Evolutionary conservation across 306 rosid species (phyloP).

Genomic region (Rosa chinensis): DNA sequence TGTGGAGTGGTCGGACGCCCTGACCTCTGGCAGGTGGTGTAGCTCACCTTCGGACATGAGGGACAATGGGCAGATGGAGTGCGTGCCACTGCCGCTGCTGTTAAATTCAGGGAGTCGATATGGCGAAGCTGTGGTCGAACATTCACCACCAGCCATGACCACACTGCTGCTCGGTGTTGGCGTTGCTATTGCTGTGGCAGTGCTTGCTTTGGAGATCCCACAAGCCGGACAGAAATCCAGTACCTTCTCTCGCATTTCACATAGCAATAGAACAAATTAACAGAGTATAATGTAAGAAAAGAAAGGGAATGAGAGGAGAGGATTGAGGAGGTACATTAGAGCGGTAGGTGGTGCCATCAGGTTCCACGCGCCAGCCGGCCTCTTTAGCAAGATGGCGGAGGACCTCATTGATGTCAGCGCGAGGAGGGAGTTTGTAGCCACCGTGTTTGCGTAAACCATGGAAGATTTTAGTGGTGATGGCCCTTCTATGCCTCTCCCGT

Average conservation of each 20-base stretch:
- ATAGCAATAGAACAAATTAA: background rate
- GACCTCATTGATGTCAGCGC: slow-evolving; percentile 56
- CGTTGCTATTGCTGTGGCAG: background rate
- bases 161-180: slow-evolving; percentile 33
- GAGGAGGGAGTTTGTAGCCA: slow-evolving; percentile 43
- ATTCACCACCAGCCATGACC: slow-evolving; percentile 31
- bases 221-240: slow-evolving; percentile 40
- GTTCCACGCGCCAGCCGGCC: slow-evolving; percentile 49
- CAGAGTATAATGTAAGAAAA: background rate
- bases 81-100: background rate
- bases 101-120: background rate
- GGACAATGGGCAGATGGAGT: background rate
- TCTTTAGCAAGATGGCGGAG: slow-evolving; percentile 49
- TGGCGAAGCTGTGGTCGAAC: slow-evolving; percentile 42
- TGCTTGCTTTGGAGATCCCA: slow-evolving; percentile 30
- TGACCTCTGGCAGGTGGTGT: slow-evolving; percentile 24
- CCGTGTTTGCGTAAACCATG: slow-evolving; percentile 53
- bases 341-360: slow-evolving; percentile 54
- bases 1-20: slow-evolving; percentile 34
- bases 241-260: slow-evolving; percentile 26
- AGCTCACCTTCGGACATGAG: slow-evolving; percentile 14
- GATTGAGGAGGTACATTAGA: slow-evolving; percentile 14
- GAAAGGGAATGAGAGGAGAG: background rate
- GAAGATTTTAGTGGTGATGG: slow-evolving; percentile 55
- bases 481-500: slow-evolving; percentile 54